Evolutionary conservation across 2,329 filamentous ascomycete species (phyloP), one percentile per base, ranked within the genome.

Genomic region (Fusarium bactridioides): DNA sequence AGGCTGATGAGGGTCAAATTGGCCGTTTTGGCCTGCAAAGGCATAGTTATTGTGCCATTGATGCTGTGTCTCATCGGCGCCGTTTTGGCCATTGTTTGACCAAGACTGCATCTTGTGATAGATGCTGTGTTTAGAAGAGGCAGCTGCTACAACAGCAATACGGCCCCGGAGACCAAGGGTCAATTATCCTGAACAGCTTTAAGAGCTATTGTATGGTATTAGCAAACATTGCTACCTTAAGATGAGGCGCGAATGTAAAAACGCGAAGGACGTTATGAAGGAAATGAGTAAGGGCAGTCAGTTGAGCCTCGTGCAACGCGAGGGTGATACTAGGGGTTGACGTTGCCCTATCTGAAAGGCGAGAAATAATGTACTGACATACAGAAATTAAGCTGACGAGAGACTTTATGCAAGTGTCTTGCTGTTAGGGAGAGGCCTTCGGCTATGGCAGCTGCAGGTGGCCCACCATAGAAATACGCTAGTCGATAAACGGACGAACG

Each of bases 51-150:
- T 64, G 63, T 79, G 78, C 82, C 82, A 83, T 63, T 79, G 78
- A 57, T 77, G 77, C 44, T 78, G 77, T 31, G 76, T 78, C 61
- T 78, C 80, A 63, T 82, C 79, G 57, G 79, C 73, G 73, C 81
- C 82, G 59, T 78, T 80, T 73, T 83, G 82, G 74, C 79, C 78
- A 64, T 78, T 73, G 62, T 77, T 78, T 44, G 81, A 72, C 82
- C 82, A 84, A 66, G 82, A 82, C 79, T 84, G 82, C 82, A 84
- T 84, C 69, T 77, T 79, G 77, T 65, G 50, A 35, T 60, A 51
- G 55, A 55, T 35, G 53, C 64, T 72, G 67, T 70, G 70, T 61
- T 71, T 74, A 63, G 70, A 29, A 75, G 66, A 65, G 61, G 57
- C 65, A 61, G 74, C 67, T 69, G 61, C 74, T 54, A 67, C 69